Conservation (phyloP, 495 filamentous ascomycete genomes). For the Penicillium cataractarum region DNA sequence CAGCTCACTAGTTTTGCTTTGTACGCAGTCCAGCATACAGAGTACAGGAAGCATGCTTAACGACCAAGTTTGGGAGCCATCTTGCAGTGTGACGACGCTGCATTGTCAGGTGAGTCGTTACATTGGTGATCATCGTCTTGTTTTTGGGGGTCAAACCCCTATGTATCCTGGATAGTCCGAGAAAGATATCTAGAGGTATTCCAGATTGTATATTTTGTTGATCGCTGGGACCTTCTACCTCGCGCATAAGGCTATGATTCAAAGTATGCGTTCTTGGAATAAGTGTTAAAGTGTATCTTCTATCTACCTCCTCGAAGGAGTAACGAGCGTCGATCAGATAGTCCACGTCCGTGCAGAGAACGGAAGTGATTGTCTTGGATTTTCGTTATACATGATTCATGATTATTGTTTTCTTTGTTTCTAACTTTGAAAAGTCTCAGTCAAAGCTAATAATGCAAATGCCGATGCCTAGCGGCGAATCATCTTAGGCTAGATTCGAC, state of each 20-base stretch:
- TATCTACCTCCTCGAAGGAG: background rate
- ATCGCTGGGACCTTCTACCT: too few relatives aligned
- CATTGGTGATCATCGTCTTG: background rate
- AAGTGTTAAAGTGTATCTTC: background rate
- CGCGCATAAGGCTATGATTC: background rate
- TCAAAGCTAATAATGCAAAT: background rate
- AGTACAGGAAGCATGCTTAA: background rate
- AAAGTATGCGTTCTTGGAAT: background rate
- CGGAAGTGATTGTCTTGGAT: background rate
- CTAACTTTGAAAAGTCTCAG: background rate
- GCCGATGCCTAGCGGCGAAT: constrained; percentile 6
- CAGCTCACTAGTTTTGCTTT: background rate
- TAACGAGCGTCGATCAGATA: constrained; percentile 12
- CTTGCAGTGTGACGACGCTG: constrained; percentile 20
- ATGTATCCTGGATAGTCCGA: too few relatives aligned
- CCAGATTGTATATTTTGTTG: background rate
- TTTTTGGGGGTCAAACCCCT: background rate
- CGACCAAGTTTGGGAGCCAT: background rate
- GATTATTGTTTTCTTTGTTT: background rate
- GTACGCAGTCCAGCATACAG: background rate
- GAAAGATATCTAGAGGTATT: background rate
- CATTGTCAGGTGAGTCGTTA: constrained; percentile 19
- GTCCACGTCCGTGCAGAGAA: background rate
- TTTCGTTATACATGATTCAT: background rate
- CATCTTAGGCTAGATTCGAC: constrained; percentile 8